Conservation (phyloP, 148 eudicot genomes). For the Vaccinium darrowii region DNA sequence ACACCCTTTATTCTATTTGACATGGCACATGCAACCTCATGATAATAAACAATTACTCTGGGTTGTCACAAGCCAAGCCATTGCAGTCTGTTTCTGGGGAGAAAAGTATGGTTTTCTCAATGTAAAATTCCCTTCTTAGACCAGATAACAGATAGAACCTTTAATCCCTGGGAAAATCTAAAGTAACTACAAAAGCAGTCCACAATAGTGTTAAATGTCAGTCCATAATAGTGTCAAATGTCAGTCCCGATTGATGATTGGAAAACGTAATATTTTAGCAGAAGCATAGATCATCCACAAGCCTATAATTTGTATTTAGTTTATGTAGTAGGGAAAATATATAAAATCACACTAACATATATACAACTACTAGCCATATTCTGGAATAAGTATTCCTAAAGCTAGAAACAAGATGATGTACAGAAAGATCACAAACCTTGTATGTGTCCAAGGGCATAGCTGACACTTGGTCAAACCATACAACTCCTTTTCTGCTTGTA, state of each 20-base stretch:
- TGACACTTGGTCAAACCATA: slow-evolving; percentile 96
- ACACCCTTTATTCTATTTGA: background rate
- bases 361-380: background rate
- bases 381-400: background rate
- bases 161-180: background rate
- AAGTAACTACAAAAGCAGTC: background rate
- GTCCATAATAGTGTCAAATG: background rate
- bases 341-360: background rate
- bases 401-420: background rate
- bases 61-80: background rate
- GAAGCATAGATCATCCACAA: background rate
- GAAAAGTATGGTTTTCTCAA: background rate
- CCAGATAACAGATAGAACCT: background rate
- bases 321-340: background rate
- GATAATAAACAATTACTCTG: background rate
- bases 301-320: background rate
- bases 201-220: background rate
- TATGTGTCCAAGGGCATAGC: slow-evolving; percentile 81
- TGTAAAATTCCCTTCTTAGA: background rate
- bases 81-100: background rate
- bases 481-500: slow-evolving; percentile 54
- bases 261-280: background rate
- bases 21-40: background rate
- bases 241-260: background rate
- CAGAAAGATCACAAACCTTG: slow-evolving; percentile 43